Conservation (phyloP, 768 basidiomycete species). For the Trametes punicea region DNA sequence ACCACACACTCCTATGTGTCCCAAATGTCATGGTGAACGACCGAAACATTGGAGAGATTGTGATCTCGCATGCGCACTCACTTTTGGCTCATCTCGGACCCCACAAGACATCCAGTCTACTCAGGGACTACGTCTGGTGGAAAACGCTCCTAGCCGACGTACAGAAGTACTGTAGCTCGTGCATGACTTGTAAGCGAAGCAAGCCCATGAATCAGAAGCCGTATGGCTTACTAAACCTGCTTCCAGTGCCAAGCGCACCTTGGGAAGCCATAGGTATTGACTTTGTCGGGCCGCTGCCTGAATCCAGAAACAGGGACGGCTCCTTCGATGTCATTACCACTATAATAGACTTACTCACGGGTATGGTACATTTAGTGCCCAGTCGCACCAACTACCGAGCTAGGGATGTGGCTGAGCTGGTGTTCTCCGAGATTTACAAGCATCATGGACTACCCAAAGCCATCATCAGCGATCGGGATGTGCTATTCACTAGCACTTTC, state of each 20-base stretch:
- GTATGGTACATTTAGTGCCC: constrained; percentile 29
- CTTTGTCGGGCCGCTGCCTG: constrained; percentile 26
- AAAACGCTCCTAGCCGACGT: constrained; percentile 22
- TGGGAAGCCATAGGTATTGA: constrained; percentile 30
- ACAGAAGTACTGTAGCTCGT: constrained; percentile 18
- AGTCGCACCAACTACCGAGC: constrained; percentile 30
- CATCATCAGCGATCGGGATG: constrained; percentile 41
- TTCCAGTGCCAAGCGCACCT: constrained; percentile 22
- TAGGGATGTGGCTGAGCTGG: constrained; percentile 32
- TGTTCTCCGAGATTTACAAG: constrained; percentile 35
- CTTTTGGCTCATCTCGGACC: constrained; percentile 37
- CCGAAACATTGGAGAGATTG: constrained; percentile 25
- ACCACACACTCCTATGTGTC: constrained; percentile 15
- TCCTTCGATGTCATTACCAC: constrained; percentile 26
- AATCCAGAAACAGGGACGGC: constrained; percentile 22
- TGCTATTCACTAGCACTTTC: constrained; percentile 33
- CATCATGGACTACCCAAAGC: constrained; percentile 36
- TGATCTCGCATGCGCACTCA: constrained; percentile 37
- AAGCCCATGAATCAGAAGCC: constrained; percentile 22
- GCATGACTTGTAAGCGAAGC: constrained; percentile 14
- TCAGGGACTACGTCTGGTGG: constrained; percentile 39
- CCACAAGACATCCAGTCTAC: constrained; percentile 32
- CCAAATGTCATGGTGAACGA: constrained; percentile 24
- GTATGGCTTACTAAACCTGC: constrained; percentile 22
- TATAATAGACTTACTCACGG: constrained; percentile 25